phyloP scores from a whole-genome alignment of 1,284 basidiomycete species.

The Singerocomus rubriflavus region DNA sequence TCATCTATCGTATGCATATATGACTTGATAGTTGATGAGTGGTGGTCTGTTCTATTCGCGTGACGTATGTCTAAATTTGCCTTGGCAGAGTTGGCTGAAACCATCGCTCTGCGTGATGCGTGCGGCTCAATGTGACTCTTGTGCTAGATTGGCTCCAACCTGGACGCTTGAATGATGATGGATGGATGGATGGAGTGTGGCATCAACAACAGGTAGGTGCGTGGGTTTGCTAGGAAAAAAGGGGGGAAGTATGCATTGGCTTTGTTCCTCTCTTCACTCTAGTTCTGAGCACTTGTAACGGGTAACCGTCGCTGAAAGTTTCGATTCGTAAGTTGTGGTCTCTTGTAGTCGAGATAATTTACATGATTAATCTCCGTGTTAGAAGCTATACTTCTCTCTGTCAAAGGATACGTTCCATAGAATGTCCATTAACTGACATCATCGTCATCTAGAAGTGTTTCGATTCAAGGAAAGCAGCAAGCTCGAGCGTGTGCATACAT shows the following conservation, averaged over 20 bases:
- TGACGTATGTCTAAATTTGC: slow-evolving; percentile 5
- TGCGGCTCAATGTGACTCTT: slow-evolving; percentile 39
- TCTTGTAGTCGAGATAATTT: slow-evolving; percentile 6
- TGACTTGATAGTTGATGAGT: slow-evolving; percentile 72
- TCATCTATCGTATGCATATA: slow-evolving; percentile 36
- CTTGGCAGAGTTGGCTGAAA: slow-evolving; percentile 79
- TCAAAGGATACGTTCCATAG: slow-evolving; percentile 47
- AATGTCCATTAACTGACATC: slow-evolving; percentile 7
- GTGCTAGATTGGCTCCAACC: neutral
- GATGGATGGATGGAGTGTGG: slow-evolving; percentile 64
- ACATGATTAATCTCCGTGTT: slow-evolving; percentile 16
- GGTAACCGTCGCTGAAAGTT: slow-evolving; percentile 75
- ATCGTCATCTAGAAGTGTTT: slow-evolving; percentile 14
- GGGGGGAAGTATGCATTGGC: slow-evolving; percentile 57
- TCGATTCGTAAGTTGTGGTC: slow-evolving; percentile 57
- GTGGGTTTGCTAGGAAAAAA: slow-evolving; percentile 49
- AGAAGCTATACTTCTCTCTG: slow-evolving; percentile 59
- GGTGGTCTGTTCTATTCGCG: slow-evolving; percentile 1
- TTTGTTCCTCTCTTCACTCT: slow-evolving; percentile 11
- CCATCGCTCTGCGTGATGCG: slow-evolving; percentile 71
- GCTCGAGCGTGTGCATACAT: slow-evolving; percentile 51
- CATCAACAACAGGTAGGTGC: slow-evolving; percentile 82
- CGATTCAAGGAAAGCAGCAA: slow-evolving; percentile 60
- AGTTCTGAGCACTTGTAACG: slow-evolving; percentile 27
- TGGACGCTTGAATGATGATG: slow-evolving; percentile 68